phyloP scores from a whole-genome alignment of 2,329 filamentous ascomycete species.

The Aspergillus fischeri region DNA sequence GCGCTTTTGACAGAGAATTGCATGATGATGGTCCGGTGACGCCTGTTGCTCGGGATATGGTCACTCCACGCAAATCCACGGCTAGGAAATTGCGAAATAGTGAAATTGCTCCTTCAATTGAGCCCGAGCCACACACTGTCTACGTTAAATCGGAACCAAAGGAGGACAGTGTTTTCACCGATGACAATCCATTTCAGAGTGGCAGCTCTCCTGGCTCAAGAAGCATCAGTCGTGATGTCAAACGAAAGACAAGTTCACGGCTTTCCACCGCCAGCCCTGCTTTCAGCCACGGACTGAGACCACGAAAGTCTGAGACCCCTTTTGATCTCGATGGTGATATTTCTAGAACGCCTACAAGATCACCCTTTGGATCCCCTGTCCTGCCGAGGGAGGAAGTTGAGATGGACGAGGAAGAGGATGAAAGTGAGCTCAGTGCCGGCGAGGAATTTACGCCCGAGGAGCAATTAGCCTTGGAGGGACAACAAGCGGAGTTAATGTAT shows the following conservation, averaged over 20 bases:
- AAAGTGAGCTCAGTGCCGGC: slow-evolving; percentile 60
- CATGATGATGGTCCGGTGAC: slow-evolving; percentile 30
- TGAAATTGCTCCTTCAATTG: slow-evolving; percentile 35
- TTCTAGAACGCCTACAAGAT: slow-evolving; percentile 52
- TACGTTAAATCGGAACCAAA: slow-evolving; percentile 42
- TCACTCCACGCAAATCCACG: slow-evolving; percentile 41
- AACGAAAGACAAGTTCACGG: slow-evolving; percentile 50
- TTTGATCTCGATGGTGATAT: slow-evolving; percentile 47
- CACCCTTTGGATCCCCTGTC: slow-evolving; percentile 55
- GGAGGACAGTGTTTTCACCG: slow-evolving; percentile 69
- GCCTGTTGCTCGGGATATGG: slow-evolving; percentile 33
- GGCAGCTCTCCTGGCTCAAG: slow-evolving; percentile 62
- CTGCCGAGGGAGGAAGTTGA: slow-evolving; percentile 38
- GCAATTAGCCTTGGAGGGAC: slow-evolving; percentile 71
- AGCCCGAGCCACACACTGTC: slow-evolving; percentile 34
- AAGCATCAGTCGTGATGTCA: slow-evolving; percentile 33
- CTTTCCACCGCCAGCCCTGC: slow-evolving; percentile 31
- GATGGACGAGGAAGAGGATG: slow-evolving; percentile 35
- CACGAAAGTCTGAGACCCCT: slow-evolving; percentile 31
- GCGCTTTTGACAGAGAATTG: slow-evolving; percentile 29
- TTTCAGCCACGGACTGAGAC: slow-evolving; percentile 22
- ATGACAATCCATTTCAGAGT: slow-evolving; percentile 91
- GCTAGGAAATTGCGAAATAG: slow-evolving; percentile 51
- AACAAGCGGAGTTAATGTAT: slow-evolving; percentile 52
- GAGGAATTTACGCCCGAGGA: slow-evolving; percentile 96